Base-by-base conservation (phyloP, 768 basidiomycete genomes). In the Tephrocybe sp. region DNA sequence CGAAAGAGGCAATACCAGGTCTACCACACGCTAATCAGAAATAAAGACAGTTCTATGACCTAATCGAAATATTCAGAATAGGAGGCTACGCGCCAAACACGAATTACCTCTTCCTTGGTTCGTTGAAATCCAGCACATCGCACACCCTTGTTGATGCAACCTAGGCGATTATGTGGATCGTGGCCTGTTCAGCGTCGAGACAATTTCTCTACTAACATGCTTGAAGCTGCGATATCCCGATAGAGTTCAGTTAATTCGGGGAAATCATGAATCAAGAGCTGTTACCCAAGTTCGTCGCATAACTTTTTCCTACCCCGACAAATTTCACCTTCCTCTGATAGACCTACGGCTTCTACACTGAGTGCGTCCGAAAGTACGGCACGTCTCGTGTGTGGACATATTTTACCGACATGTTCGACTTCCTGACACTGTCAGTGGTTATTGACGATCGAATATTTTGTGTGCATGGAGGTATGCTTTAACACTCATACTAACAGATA, bases 371-470 rank as follows among this genome's bases (percentile, higher is more conserved):
- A 34, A 99, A 99, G 71, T 99, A 99, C 60, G 95, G 94, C 47
- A 87, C 91, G 2, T 86, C 94, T 26, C 87, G 89, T 60, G 96
- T 98, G 27, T 99, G 97, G 97, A 94, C 92, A 22, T 98, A 98
- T 69, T 98, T 99, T 63, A 99, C 97, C 52, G 97, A 99, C 72
- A 97, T 99, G 96, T 99, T 99, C 69, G 97, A 99, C 75, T 99
- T 94, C 74, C 71, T 99, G 58, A 98, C 97, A 9, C 76, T 99
- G 49, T 94, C 92, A 27, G 95, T 96, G 49, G 97, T 99, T 54
- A 98, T 99, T 60, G 97, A 99, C 71, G 94, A 99, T 74, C 87
- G 86, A 62, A 98, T 99, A 78, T 98, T 99, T 68, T 99, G 97
- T 60, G 96, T 99, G 9, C 97, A 99, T 59, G 97, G 97, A 60